These are phyloP conservation scores for Ophiocytium majus DNA, from an alignment of 352 stramenopile genomes.

Conservation along the genomic window DNA sequence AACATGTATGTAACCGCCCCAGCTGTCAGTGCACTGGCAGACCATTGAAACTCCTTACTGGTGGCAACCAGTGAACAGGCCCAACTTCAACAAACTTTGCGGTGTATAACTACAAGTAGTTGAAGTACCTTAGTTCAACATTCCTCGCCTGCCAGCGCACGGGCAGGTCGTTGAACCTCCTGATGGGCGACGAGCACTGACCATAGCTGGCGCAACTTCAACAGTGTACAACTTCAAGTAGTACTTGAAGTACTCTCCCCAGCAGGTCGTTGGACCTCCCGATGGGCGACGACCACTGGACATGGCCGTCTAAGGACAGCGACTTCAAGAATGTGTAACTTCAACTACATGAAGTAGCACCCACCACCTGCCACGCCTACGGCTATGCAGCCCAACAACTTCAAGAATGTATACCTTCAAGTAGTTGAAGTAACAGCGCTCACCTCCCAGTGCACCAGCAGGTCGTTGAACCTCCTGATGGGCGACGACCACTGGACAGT, in stretches of 20 bases:
- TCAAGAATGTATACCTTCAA: not conserved
- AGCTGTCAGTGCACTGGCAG: no score
- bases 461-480: constrained; percentile 40
- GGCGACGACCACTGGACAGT: constrained; percentile 53
- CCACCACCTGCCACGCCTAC: no score
- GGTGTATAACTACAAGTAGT: no score
- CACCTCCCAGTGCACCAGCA: constrained; percentile 23
- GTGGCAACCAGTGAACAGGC: no score
- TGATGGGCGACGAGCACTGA: constrained; percentile 43
- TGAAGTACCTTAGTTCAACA: no score
- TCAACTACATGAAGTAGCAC: no score
- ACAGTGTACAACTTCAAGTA: no score
- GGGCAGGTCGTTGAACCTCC: constrained; percentile 15
- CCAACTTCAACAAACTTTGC: no score
- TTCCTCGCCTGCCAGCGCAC: not conserved
- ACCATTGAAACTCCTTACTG: no score
- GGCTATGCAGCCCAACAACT: no score
- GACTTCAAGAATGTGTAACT: no score
- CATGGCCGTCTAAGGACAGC: not conserved
- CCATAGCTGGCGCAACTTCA: constrained; percentile 40
- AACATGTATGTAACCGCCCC: no score
- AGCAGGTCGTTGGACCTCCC: not conserved
- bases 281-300: constrained; percentile 5
- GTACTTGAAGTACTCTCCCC: not conserved
- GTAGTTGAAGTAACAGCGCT: not conserved